A percentile compares a stretch with the other conserved stretches of the same genome.
Evolutionary conservation across 768 basidiomycete species (phyloP).

Genomic region (Terana coerulea): DNA sequence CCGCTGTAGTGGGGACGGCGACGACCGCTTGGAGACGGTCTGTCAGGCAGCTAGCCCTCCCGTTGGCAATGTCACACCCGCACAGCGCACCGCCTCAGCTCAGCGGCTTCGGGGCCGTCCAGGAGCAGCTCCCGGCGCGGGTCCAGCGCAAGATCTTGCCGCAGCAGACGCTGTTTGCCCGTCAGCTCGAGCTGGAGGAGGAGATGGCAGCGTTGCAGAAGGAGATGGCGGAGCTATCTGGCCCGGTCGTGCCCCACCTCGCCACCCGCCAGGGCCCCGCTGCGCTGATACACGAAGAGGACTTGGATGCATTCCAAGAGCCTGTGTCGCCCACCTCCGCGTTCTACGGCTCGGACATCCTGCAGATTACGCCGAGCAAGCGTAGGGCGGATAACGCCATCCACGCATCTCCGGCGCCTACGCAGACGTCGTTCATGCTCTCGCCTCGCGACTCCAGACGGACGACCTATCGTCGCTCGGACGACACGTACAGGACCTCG

Average conservation of each 20-base stretch:
- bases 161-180: constrained; percentile 19
- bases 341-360: constrained; percentile 11
- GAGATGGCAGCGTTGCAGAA: not conserved
- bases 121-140: constrained; percentile 1
- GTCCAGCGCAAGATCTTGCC: constrained; percentile 20
- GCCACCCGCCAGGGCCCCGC: not conserved
- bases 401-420: constrained; percentile 5
- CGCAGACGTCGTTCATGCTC: constrained; percentile 9
- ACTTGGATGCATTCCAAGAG: not conserved
- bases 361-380: not conserved
- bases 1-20: constrained; percentile 11
- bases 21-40: constrained; percentile 3
- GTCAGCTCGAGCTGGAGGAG: constrained; percentile 17
- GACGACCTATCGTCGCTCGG: constrained; percentile 6
- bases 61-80: not conserved
- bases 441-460: not conserved
- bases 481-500: not conserved
- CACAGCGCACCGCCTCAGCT: constrained; percentile 20
- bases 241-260: constrained; percentile 2
- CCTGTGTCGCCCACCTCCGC: constrained; percentile 4
- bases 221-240: not conserved
- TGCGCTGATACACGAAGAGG: not conserved
- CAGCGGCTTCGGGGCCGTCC: constrained; percentile 3
- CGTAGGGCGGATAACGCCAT: not conserved
- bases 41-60: constrained; percentile 1